Evolutionary conservation across 208 protist species (phyloP).

Genomic region (Leishmania braziliensis): DNA sequence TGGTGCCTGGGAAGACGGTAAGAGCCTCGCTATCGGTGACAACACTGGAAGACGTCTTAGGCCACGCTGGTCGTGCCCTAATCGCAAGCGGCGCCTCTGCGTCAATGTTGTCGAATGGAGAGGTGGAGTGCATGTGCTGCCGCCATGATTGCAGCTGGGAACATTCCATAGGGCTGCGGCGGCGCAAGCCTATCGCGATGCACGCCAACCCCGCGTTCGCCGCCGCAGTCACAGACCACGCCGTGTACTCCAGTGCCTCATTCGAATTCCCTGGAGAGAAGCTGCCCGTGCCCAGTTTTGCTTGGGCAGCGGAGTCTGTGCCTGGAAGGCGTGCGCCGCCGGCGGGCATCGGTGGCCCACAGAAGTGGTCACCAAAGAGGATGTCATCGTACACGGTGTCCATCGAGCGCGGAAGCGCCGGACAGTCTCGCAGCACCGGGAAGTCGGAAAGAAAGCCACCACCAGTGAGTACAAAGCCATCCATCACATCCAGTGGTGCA

Average conservation of each 20-base stretch:
- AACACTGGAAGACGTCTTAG: not conserved
- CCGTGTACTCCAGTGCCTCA: constrained; percentile 30
- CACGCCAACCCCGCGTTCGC: constrained; percentile 47
- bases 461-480: constrained; percentile 53
- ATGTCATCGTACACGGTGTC: constrained; percentile 30
- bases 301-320: not conserved
- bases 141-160: not conserved
- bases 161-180: constrained; percentile 23
- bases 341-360: constrained; percentile 15
- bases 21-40: not conserved
- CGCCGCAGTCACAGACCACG: constrained; percentile 54
- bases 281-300: not conserved
- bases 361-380: constrained; percentile 13
- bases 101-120: not conserved
- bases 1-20: not conserved
- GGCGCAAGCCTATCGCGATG: constrained; percentile 53
- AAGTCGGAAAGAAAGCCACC: constrained; percentile 64
- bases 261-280: not conserved
- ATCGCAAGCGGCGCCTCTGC: not conserved
- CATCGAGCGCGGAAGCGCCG: constrained; percentile 31
- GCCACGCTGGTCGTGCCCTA: not conserved
- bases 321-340: not conserved
- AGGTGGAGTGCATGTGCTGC: not conserved
- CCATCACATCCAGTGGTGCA: constrained; percentile 38
- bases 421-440: constrained; percentile 44